Conservation (phyloP, 805 yeast genomes). For the Metschnikowia bowlesiae region DNA sequence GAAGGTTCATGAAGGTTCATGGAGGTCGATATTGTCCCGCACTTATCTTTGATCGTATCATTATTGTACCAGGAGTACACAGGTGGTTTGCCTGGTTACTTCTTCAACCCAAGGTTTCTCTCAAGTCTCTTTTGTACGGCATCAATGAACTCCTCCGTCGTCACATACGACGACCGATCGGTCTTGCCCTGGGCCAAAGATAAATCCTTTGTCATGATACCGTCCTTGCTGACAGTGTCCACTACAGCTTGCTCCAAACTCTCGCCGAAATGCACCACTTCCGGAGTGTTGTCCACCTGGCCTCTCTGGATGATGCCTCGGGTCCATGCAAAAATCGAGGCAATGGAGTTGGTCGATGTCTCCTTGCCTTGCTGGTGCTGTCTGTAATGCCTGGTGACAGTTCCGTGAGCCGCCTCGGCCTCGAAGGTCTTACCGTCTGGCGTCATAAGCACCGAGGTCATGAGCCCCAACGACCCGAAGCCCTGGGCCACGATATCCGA, state of each 20-base stretch:
- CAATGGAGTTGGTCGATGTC: constrained; percentile 81
- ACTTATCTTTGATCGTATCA: too few species aligned
- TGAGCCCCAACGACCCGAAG: constrained; percentile 76
- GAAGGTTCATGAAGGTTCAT: too few species aligned
- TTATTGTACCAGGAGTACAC: too few species aligned
- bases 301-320: constrained; percentile 82
- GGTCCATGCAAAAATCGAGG: constrained; percentile 84
- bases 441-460: constrained; percentile 79
- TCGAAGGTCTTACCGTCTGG: constrained; percentile 86
- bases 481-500: constrained; percentile 86
- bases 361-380: constrained; percentile 77
- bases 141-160: constrained; percentile 71
- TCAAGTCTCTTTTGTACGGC: constrained; percentile 65
- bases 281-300: constrained; percentile 66
- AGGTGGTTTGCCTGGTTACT: too few species aligned
- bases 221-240: constrained; percentile 69
- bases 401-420: constrained; percentile 85
- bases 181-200: constrained; percentile 67
- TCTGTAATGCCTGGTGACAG: constrained; percentile 83
- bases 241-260: constrained; percentile 62
- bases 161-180: constrained; percentile 58
- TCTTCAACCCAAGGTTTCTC: constrained; percentile 10
- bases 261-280: constrained; percentile 63
- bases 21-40: too few species aligned
- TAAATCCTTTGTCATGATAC: constrained; percentile 78